Base-by-base conservation (phyloP, 305 asterid species). In the Withania somnifera region DNA sequence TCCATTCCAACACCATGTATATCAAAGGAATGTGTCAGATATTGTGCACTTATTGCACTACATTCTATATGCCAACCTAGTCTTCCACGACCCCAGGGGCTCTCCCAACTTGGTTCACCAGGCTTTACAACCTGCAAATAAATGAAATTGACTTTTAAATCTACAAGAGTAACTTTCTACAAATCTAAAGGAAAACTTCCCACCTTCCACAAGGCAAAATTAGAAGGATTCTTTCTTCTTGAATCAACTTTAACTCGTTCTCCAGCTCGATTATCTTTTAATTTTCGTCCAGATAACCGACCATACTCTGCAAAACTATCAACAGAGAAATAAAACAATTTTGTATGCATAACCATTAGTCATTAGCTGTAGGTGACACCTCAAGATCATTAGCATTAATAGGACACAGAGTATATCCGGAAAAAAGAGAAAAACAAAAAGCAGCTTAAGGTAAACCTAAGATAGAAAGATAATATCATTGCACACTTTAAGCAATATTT, bases 1-100 rank as follows among this genome's bases (percentile, higher is more conserved):
- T 95, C 98, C 97, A 93, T 92, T 79, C 98, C 98, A 68, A 97
- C 98, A 63, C 98, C 98, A 84, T 93, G 98, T 87, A 92, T 91
- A 83, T 93, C 98, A 84, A 95, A 95, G 79, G 88, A 20, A 71
- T 90, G 95, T 2, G 97, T 87, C 88, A 95, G 86, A 83, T 95
- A 95, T 11, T 89, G 90, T 86, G 97, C 93, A 86, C 98, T 95
- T 97, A 93, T 95, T 32, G 98, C 98, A 84, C 97, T 95, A 90
- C 98, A 95, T 77, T 92, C 97, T 51, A 93, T 95, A 86, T 95
- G 98, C 97, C 97, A 94, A 56, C 98, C 98, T 52, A 97, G 98
- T 78, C 97, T 93, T 84, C 98, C 98, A 6, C 92, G 92, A 52
- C 98, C 97, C 97, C 98, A 93, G 32, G 97, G 95, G 85, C 95